Percentiles rank a stretch among this genome's conserved stretches.
Conservation (phyloP, 176 grass and related monocot species). For the Eleusine indica region DNA sequence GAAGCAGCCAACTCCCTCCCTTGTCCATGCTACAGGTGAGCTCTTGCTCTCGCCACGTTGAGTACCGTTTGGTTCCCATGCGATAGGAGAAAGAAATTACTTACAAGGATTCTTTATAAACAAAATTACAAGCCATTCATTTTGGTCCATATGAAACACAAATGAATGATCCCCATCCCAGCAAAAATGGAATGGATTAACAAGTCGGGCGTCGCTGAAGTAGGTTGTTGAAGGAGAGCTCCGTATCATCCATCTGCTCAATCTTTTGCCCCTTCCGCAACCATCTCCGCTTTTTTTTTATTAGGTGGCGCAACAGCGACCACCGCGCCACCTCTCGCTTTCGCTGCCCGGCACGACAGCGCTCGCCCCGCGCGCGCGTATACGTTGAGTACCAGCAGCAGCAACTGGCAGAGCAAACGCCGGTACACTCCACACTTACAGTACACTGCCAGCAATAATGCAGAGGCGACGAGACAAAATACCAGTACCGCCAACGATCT, state of each 20-base stretch:
- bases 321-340: background rate
- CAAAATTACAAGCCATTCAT: background rate
- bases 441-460: background rate
- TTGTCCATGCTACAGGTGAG: background rate
- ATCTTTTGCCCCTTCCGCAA: too few relatives aligned
- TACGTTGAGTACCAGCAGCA: background rate
- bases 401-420: too few relatives aligned
- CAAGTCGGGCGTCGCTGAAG: background rate
- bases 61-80: background rate
- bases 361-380: background rate
- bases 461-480: background rate
- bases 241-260: background rate
- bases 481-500: too few relatives aligned
- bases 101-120: background rate
- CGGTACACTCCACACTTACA: background rate
- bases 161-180: background rate
- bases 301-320: slow-evolving; percentile 19
- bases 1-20: background rate
- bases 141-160: background rate
- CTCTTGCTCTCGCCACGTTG: background rate
- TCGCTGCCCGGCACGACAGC: background rate
- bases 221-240: slow-evolving; percentile 20
- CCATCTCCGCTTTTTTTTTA: too few relatives aligned
- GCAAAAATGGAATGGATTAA: background rate
- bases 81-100: too few relatives aligned